A percentile compares a stretch with the other conserved stretches of the same genome.
Conservation (phyloP, 2,329 filamentous ascomycete genomes). For the Fusarium luffae region DNA sequence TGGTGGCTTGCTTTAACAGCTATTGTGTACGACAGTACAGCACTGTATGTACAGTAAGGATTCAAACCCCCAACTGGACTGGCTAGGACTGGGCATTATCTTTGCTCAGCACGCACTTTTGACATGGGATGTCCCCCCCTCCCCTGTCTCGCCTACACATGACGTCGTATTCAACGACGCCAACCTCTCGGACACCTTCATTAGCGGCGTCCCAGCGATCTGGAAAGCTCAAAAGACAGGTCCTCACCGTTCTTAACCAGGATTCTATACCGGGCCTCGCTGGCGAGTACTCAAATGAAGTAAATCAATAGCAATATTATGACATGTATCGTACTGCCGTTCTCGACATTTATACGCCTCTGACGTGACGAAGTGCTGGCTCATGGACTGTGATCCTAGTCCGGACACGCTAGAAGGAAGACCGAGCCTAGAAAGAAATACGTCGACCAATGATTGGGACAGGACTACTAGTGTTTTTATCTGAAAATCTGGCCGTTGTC, state of each 20-base stretch:
- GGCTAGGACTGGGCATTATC: neutral
- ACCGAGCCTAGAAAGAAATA: slow-evolving; percentile 1
- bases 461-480: neutral
- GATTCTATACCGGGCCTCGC: slow-evolving; percentile 20
- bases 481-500: neutral
- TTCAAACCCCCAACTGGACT: neutral
- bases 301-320: slow-evolving; percentile 31
- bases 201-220: slow-evolving; percentile 46
- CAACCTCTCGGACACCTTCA: slow-evolving; percentile 31
- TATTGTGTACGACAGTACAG: neutral
- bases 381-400: slow-evolving; percentile 9
- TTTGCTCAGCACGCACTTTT: neutral
- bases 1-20: slow-evolving; percentile 31
- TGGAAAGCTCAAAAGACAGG: slow-evolving; percentile 40
- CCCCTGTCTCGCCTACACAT: slow-evolving; percentile 25
- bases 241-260: slow-evolving; percentile 30
- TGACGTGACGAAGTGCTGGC: slow-evolving; percentile 31
- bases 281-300: slow-evolving; percentile 26
- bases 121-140: neutral
- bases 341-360: slow-evolving; percentile 35
- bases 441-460: slow-evolving; percentile 1
- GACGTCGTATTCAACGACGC: slow-evolving; percentile 30
- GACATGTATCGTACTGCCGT: slow-evolving; percentile 2
- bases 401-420: slow-evolving; percentile 23
- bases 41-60: neutral